phyloP scores from a whole-genome alignment of 2,329 filamentous ascomycete genomes.

The Aureobasidium sp. region DNA sequence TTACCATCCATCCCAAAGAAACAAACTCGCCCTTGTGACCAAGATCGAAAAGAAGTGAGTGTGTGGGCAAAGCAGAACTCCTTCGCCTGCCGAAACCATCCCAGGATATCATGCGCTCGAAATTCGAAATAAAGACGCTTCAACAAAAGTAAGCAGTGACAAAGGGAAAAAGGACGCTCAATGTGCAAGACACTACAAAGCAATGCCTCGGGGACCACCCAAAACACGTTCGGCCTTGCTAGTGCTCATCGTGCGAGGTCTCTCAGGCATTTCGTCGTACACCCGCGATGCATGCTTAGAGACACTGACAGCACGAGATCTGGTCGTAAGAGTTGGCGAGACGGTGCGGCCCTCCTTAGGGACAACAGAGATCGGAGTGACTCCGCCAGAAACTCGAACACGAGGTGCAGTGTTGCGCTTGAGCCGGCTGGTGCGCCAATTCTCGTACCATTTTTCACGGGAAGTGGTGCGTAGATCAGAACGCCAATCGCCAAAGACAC shows the following conservation, averaged over 20 bases:
- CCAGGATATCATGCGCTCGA: conserved; percentile 8
- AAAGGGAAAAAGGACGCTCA: neutral
- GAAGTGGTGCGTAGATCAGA: conserved; percentile 83
- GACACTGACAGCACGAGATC: conserved; percentile 1
- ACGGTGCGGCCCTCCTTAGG: conserved; percentile 22
- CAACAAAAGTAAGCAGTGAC: neutral
- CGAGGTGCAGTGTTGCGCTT: conserved; percentile 24
- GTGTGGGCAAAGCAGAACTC: neutral
- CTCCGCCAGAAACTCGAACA: conserved; percentile 24
- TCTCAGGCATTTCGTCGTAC: neutral
- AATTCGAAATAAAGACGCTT: neutral
- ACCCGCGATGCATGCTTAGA: neutral
- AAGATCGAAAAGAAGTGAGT: neutral
- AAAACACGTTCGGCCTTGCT: conserved; percentile 9
- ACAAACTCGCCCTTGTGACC: neutral
- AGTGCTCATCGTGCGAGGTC: neutral
- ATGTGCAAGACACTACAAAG: neutral
- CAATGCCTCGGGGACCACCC: conserved; percentile 9
- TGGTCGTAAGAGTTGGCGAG: neutral
- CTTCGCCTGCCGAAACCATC: neutral
- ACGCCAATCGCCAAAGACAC: conserved; percentile 90
- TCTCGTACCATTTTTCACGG: conserved; percentile 89
- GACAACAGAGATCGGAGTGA: conserved; percentile 26
- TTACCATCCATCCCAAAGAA: neutral
- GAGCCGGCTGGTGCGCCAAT: conserved; percentile 65